Conservation (phyloP, 441 rosid genomes). For the Macaranga tanarius region DNA sequence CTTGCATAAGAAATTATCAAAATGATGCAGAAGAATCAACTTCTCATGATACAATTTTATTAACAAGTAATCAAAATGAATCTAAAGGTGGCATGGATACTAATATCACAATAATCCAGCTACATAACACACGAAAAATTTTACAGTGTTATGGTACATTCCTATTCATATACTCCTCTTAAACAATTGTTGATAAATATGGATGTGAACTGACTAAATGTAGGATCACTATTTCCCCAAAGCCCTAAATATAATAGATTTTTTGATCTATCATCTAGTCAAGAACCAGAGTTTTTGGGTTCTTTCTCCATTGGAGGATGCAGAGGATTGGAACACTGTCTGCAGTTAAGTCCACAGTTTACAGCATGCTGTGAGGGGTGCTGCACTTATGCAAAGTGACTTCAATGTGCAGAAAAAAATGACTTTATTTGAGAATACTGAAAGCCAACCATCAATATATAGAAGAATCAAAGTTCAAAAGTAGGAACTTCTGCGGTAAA, state of each 20-base stretch:
- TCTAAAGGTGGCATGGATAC: neutral
- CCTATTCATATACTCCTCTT: neutral
- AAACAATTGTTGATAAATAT: neutral
- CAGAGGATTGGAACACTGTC: neutral
- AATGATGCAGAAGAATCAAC: neutral
- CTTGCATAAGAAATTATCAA: no score
- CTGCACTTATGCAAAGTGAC: neutral
- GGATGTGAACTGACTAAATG: neutral
- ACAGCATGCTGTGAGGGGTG: neutral
- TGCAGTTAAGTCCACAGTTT: neutral
- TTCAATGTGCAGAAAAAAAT: neutral
- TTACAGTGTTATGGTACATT: neutral
- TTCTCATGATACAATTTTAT: neutral
- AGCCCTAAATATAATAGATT: neutral
- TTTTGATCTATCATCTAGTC: neutral
- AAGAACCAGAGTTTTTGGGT: neutral
- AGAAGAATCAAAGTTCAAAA: conserved; percentile 47
- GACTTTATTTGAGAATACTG: neutral
- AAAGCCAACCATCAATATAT: neutral
- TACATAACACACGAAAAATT: neutral
- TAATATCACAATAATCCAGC: neutral
- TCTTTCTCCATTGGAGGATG: neutral
- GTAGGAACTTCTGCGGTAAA: conserved; percentile 55
- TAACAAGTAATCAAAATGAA: neutral
- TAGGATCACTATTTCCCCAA: neutral